phyloP scores from a whole-genome alignment of 2,329 filamentous ascomycete genomes.

The Beauveria varroae region DNA sequence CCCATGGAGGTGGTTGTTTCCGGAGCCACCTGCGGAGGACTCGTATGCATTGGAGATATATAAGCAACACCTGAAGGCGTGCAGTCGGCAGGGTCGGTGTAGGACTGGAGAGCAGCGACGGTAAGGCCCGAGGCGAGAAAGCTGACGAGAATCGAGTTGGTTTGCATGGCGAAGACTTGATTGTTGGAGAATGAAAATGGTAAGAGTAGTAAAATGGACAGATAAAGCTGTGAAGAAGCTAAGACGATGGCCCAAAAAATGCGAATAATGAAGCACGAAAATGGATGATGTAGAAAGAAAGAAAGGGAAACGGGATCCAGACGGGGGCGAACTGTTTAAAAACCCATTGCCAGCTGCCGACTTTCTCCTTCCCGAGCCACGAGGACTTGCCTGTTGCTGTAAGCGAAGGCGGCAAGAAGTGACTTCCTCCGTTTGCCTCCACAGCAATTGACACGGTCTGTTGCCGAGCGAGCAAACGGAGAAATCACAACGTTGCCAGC shows the following conservation, averaged over 20 bases:
- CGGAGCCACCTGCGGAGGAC: no score
- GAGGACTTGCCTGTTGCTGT: not conserved
- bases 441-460: not conserved
- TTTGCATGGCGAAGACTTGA: not conserved
- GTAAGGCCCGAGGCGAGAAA: not conserved
- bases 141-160: not conserved
- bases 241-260: conserved; percentile 7
- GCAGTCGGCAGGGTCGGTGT: not conserved
- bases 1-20: not conserved
- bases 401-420: not conserved
- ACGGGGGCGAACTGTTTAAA: conserved; percentile 1
- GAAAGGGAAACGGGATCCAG: not conserved
- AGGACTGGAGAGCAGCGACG: not conserved
- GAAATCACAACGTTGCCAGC: not conserved
- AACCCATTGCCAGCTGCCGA: not conserved
- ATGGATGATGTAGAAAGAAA: conserved; percentile 8
- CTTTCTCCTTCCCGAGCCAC: not conserved
- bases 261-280: conserved; percentile 4
- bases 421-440: not conserved
- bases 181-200: not conserved
- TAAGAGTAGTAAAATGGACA: not conserved
- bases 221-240: conserved; percentile 8
- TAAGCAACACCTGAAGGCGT: not conserved
- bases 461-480: not conserved
- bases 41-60: not conserved